These are phyloP conservation scores for Keithomyces neogunnii DNA, from an alignment of 2,329 filamentous ascomycete species.

Conservation along the genomic window DNA sequence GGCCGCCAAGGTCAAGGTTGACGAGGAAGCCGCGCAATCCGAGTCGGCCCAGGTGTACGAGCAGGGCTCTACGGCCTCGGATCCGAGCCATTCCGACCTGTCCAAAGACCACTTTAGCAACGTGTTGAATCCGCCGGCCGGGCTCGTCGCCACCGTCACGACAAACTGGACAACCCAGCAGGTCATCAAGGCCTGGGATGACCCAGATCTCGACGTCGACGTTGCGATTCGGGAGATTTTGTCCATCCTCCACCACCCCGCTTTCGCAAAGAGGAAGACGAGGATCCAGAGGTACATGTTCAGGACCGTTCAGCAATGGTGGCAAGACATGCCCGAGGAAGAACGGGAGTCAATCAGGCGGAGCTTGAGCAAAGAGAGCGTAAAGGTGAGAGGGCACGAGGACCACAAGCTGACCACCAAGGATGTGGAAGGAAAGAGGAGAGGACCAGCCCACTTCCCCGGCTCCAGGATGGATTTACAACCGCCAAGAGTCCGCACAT, in stretches of 20 bases:
- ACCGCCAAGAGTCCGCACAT: constrained; percentile 11
- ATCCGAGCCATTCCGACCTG: constrained; percentile 71
- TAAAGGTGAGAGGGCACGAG: constrained; percentile 17
- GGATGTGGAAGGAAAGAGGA: constrained; percentile 15
- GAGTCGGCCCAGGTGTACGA: constrained; percentile 55
- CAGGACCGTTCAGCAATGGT: constrained; percentile 68
- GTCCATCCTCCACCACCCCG: constrained; percentile 77
- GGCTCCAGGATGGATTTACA: constrained; percentile 16
- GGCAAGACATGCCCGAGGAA: constrained; percentile 34
- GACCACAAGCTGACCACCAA: constrained; percentile 18
- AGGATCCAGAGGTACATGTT: constrained; percentile 81
- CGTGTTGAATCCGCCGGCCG: constrained; percentile 35
- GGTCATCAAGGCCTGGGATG: constrained; percentile 53
- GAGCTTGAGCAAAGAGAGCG: constrained; percentile 18
- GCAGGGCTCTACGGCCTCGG: constrained; percentile 59
- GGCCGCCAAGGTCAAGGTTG: constrained; percentile 19
- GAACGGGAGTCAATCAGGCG: constrained; percentile 14
- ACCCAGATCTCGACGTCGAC: constrained; percentile 56
- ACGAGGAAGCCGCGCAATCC: constrained; percentile 36
- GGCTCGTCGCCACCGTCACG: constrained; percentile 18
- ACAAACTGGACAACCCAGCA: constrained; percentile 21
- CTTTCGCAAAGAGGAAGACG: constrained; percentile 59
- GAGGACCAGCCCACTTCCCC: constrained; percentile 17
- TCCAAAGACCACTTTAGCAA: constrained; percentile 75
- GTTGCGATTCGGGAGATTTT: constrained; percentile 70